A percentile compares a stretch with the other conserved stretches of the same genome.
Evolutionary conservation across 495 filamentous ascomycete genomes (phyloP).

Genomic region (Extremus antarcticus): DNA sequence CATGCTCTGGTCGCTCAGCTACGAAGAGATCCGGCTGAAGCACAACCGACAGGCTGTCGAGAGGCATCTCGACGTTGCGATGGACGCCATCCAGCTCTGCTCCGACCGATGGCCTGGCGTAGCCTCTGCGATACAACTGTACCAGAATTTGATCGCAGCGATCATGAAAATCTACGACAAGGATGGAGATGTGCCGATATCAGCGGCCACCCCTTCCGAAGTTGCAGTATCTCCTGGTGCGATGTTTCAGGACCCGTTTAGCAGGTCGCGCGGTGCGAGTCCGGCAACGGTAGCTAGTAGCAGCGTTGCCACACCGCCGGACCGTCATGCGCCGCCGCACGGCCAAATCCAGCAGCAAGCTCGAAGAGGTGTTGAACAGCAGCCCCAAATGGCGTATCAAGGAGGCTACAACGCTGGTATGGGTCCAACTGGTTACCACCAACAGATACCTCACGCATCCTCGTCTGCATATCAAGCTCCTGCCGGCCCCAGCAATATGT

Average conservation of each 20-base stretch:
- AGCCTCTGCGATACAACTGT: conserved; percentile 68
- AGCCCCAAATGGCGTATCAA: conserved; percentile 6
- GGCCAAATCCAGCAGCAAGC: conserved; percentile 23
- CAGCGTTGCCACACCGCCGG: conserved; percentile 23
- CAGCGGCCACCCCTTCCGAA: conserved; percentile 45
- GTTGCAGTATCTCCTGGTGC: conserved; percentile 18
- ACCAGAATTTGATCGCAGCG: conserved; percentile 65
- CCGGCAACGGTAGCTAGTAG: conserved; percentile 26
- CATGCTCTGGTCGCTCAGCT: conserved; percentile 78
- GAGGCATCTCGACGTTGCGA: conserved; percentile 52
- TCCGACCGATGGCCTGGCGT: conserved; percentile 84
- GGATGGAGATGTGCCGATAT: conserved; percentile 51
- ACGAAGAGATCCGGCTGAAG: conserved; percentile 62
- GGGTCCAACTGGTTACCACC: background rate
- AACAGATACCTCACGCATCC: background rate
- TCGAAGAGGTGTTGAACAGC: conserved; percentile 19
- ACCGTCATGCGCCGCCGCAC: conserved; percentile 22
- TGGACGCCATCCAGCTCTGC: conserved; percentile 63
- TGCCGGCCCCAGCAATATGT: background rate
- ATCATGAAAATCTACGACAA: conserved; percentile 70
- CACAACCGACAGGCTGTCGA: conserved; percentile 63
- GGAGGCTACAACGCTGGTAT: background rate
- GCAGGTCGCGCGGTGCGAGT: conserved; percentile 26
- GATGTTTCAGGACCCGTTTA: conserved; percentile 21
- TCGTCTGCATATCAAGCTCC: conserved; percentile 5